phyloP scores from a whole-genome alignment of 495 filamentous ascomycete species.

The Cudoniella acicularis region DNA sequence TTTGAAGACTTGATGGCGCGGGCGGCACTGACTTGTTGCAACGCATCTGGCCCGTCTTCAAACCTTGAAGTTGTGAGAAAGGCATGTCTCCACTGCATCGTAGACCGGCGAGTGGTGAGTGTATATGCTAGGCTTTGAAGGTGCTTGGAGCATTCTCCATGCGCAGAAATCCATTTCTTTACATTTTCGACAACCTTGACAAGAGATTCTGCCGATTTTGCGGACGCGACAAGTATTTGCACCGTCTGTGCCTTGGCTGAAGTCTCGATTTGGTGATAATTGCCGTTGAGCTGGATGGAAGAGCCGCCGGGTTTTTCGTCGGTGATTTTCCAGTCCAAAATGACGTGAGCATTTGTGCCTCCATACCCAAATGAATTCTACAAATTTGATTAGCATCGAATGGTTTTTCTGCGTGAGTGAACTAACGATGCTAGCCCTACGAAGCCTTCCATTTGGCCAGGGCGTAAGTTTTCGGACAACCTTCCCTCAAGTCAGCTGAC shows the following conservation, averaged over 20 bases:
- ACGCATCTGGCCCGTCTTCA: not conserved
- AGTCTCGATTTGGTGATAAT: too few species aligned
- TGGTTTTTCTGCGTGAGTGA: too few species aligned
- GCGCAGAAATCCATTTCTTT: too few species aligned
- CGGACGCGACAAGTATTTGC: too few species aligned
- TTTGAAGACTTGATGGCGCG: not conserved
- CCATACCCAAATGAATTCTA: slow-evolving; percentile 60
- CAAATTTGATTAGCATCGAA: too few species aligned
- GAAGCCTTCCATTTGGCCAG: slow-evolving; percentile 32
- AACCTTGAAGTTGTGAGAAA: slow-evolving; percentile 5
- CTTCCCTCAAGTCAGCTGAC: too few species aligned
- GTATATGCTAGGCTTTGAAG: slow-evolving; percentile 28
- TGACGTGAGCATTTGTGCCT: slow-evolving; percentile 52
- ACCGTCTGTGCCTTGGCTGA: too few species aligned
- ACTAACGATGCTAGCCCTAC: slow-evolving; percentile 46
- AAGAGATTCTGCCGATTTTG: too few species aligned
- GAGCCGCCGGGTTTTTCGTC: too few species aligned
- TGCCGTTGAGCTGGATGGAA: too few species aligned
- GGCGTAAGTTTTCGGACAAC: slow-evolving; percentile 13
- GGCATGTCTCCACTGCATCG: slow-evolving; percentile 26
- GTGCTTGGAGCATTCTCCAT: too few species aligned
- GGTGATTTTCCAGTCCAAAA: slow-evolving; percentile 39
- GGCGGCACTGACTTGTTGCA: not conserved
- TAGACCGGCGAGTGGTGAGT: slow-evolving; percentile 36
- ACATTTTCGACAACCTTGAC: too few species aligned